These are phyloP conservation scores for Astrephomene gubernaculifera DNA, from an alignment of 139 green algal species.

Conservation along the genomic window DNA sequence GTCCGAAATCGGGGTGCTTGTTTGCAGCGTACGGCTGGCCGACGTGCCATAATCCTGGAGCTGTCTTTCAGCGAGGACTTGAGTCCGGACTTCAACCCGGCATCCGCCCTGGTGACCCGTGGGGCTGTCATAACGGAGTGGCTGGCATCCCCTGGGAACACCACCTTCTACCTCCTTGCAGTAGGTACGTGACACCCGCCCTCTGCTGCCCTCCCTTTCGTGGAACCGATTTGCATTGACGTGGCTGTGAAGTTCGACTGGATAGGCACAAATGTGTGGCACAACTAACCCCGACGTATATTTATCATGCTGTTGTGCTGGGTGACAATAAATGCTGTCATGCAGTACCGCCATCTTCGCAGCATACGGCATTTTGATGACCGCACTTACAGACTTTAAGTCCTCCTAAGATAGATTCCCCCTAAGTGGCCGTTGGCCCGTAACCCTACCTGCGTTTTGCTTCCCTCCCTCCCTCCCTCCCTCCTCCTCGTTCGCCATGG, in stretches of 20 bases:
- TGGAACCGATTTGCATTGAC: neutral
- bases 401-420: too few relatives aligned
- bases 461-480: too few relatives aligned
- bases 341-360: neutral
- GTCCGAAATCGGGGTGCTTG: neutral
- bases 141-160: neutral
- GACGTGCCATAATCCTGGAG: neutral
- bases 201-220: neutral
- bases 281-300: neutral
- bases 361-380: too few relatives aligned
- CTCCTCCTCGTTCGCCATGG: too few relatives aligned
- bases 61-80: neutral
- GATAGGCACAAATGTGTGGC: neutral
- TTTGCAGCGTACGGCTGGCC: neutral
- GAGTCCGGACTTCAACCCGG: neutral
- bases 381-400: too few relatives aligned
- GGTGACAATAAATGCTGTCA: neutral
- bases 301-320: neutral
- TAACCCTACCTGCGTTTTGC: too few relatives aligned
- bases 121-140: neutral
- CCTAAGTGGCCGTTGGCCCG: too few relatives aligned
- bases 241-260: neutral
- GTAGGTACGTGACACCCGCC: neutral
- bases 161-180: neutral
- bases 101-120: neutral